Conservation (phyloP, 768 basidiomycete genomes). For the Lentinula boryana region DNA sequence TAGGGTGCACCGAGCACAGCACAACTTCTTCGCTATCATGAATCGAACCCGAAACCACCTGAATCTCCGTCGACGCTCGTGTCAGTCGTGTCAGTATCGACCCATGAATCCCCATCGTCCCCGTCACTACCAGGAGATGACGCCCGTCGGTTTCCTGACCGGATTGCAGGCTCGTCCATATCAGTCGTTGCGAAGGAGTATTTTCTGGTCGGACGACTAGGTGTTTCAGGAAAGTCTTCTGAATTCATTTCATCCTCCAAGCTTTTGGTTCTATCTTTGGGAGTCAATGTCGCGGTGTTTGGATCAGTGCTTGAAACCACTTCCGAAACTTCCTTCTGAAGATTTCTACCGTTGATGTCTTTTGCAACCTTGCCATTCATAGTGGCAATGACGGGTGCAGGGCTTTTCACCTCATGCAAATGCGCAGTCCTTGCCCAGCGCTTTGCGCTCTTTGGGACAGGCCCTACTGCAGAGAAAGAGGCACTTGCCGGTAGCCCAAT, state of each 20-base stretch:
- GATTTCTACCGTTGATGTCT: background rate
- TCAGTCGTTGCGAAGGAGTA: background rate
- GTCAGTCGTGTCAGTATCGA: constrained; percentile 7
- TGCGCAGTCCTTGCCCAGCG: constrained; percentile 64
- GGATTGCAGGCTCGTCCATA: background rate
- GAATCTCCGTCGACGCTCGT: constrained; percentile 3
- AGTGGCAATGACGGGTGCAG: constrained; percentile 3
- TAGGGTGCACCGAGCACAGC: no score
- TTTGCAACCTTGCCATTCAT: background rate
- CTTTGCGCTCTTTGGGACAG: constrained; percentile 40
- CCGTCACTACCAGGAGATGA: background rate
- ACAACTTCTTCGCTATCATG: background rate
- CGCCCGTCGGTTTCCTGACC: background rate
- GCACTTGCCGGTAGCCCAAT: constrained; percentile 13
- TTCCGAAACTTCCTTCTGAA: background rate
- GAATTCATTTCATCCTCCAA: background rate
- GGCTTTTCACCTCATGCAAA: constrained; percentile 50
- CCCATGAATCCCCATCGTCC: constrained; percentile 2
- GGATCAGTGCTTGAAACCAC: background rate
- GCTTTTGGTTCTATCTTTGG: background rate
- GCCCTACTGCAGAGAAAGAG: constrained; percentile 21
- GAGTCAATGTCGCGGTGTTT: background rate
- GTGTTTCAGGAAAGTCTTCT: background rate
- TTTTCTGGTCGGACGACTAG: background rate
- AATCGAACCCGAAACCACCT: background rate